Conservation (phyloP, 306 rosid species). For the Hippophae rhamnoides region DNA sequence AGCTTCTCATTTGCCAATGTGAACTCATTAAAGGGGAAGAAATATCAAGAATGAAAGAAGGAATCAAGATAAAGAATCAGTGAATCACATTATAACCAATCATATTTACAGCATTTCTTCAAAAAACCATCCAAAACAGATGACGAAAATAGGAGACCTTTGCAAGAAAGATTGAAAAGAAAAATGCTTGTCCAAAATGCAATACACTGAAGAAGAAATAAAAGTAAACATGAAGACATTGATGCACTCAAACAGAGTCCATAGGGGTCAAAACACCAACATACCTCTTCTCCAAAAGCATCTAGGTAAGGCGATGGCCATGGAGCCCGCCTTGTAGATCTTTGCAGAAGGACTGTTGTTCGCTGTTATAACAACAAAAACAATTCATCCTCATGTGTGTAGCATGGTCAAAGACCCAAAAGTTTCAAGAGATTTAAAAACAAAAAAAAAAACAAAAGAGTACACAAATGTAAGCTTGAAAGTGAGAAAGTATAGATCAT, state of each 20-base stretch:
- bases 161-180: too few relatives aligned
- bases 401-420: too few relatives aligned
- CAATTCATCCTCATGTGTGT: slow-evolving; percentile 1
- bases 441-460: background rate
- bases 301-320: slow-evolving; percentile 98
- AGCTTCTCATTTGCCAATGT: too few relatives aligned
- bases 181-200: too few relatives aligned
- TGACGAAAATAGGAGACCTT: too few relatives aligned
- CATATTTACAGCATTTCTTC: too few relatives aligned
- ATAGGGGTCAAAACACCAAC: background rate
- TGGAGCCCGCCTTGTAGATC: slow-evolving; percentile 93
- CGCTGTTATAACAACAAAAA: slow-evolving; percentile 36
- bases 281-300: slow-evolving; percentile 94
- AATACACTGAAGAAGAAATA: background rate
- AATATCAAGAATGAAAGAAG: too few relatives aligned
- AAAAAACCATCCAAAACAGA: too few relatives aligned
- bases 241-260: too few relatives aligned
- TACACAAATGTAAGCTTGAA: background rate
- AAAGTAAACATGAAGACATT: background rate
- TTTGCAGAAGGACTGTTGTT: slow-evolving; percentile 75
- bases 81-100: too few relatives aligned
- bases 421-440: background rate
- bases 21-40: too few relatives aligned
- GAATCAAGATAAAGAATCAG: too few relatives aligned
- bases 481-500: slow-evolving; percentile 10